Evolutionary conservation across 768 basidiomycete species (phyloP).

Genomic region (Boletellus emodensis): DNA sequence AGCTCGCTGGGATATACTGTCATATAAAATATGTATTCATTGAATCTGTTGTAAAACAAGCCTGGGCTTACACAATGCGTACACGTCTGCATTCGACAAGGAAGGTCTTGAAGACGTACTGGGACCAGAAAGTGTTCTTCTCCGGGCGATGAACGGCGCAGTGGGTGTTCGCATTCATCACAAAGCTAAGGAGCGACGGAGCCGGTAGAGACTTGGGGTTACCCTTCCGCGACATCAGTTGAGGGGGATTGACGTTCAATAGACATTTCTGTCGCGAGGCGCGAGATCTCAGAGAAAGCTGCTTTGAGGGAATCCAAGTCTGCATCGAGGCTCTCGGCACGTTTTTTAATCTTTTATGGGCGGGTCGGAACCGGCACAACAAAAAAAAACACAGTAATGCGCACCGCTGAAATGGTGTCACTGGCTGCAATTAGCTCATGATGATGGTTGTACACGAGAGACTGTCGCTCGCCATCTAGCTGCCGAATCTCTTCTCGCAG

Average conservation of each 20-base stretch:
- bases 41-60: constrained; percentile 8
- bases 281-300: constrained; percentile 84
- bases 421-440: constrained; percentile 93
- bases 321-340: constrained; percentile 80
- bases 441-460: constrained; percentile 92
- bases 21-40: constrained; percentile 6
- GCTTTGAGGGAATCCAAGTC: constrained; percentile 77
- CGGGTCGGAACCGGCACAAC: constrained; percentile 1
- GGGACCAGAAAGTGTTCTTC: background rate
- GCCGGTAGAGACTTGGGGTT: background rate
- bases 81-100: background rate
- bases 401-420: constrained; percentile 82
- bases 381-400: constrained; percentile 18
- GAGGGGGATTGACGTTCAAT: constrained; percentile 35
- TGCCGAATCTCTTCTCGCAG: constrained; percentile 69
- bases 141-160: no score
- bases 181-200: background rate
- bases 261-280: constrained; percentile 66
- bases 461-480: constrained; percentile 83
- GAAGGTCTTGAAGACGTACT: constrained; percentile 6
- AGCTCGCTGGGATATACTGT: background rate
- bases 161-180: background rate
- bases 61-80: constrained; percentile 5
- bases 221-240: background rate
- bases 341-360: constrained; percentile 71